These are phyloP conservation scores for Fusarium secorum DNA, from an alignment of 2,329 filamentous ascomycete genomes.

Conservation along the genomic window DNA sequence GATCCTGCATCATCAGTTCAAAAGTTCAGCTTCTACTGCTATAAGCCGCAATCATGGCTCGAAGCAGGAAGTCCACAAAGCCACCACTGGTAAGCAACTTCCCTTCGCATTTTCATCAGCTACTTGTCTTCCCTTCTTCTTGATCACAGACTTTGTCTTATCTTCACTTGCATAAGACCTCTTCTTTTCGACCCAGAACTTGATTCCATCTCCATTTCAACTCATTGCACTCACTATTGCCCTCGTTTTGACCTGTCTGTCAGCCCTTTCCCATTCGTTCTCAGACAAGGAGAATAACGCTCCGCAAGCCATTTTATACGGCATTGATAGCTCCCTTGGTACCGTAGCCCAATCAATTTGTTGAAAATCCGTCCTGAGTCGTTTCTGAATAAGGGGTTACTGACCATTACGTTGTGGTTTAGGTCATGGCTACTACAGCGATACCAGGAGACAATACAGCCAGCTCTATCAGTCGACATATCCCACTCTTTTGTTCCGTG, in stretches of 20 bases:
- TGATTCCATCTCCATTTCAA: conserved; percentile 28
- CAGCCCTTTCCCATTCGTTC: conserved; percentile 42
- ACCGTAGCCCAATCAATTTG: background rate
- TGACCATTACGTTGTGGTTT: conserved; percentile 29
- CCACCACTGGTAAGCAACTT: conserved; percentile 26
- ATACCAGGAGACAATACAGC: conserved; percentile 29
- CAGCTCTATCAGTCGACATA: conserved; percentile 47
- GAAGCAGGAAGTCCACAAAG: conserved; percentile 32
- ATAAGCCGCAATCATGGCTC: conserved; percentile 21
- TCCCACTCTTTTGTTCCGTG: conserved; percentile 81
- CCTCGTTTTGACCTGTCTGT: conserved; percentile 21
- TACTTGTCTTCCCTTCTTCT: conserved; percentile 29
- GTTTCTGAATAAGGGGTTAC: conserved; percentile 5
- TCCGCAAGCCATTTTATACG: conserved; percentile 1
- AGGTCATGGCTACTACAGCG: conserved; percentile 51
- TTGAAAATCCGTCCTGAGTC: background rate
- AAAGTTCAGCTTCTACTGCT: background rate
- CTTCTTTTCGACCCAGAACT: conserved; percentile 35
- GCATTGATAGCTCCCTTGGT: background rate
- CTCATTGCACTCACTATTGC: conserved; percentile 20
- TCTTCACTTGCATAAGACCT: conserved; percentile 28
- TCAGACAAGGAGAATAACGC: background rate
- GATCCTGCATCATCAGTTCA: background rate
- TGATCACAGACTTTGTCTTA: background rate
- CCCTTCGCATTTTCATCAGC: background rate